Base-by-base conservation (phyloP, 371 early-diverging fungal species). In the Syncephalastrum racemosum region DNA sequence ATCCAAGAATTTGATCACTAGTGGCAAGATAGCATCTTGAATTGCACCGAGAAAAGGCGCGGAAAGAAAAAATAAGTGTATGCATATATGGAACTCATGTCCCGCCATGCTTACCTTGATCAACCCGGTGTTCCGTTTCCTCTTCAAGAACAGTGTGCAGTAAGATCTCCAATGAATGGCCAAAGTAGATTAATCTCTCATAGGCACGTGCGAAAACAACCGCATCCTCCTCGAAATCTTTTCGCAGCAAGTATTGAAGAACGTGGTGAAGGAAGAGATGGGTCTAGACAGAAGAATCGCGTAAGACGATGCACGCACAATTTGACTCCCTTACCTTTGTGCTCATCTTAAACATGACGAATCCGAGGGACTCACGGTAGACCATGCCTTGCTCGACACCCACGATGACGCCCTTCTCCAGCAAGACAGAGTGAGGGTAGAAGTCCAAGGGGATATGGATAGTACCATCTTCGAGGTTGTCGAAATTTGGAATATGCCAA, bases 121-220 rank as follows among this genome's bases (percentile, higher is more conserved):
- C 47, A 36, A 48, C 25, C 23, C 58, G 49, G 36, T 56, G 54
- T 27, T 60, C 81, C 4, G 89, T 86, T 63, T 93, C 93, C 41
- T 88, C 87, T 62, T 93, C 94, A 25, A 93, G 63, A 4, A 90
- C 88, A 12, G 84, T 83, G 63, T 96, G 93, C 24, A 94, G 66
- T 23, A 96, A 65, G 14, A 96, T 83, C 60, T 94, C 96, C 5
- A 96, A 63, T 12, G 90, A 84, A 71, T 93, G 94, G 22, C 84
- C 79, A 70, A 91, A 94, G 65, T 94, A 96, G 8, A 84, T 82
- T 23, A 89, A 71, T 15, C 81, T 70, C 48, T 82, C 79, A 60
- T 86, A 94, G 25, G 82, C 67, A 31, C 67, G 68, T 16, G 86
- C 89, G 79, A 92, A 90, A 4, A 63, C 53, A 7, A 82, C 71